A percentile compares a stretch with the other conserved stretches of the same genome.
phyloP scores from a whole-genome alignment of 441 rosid genomes.

The Populus trichocarpa region DNA sequence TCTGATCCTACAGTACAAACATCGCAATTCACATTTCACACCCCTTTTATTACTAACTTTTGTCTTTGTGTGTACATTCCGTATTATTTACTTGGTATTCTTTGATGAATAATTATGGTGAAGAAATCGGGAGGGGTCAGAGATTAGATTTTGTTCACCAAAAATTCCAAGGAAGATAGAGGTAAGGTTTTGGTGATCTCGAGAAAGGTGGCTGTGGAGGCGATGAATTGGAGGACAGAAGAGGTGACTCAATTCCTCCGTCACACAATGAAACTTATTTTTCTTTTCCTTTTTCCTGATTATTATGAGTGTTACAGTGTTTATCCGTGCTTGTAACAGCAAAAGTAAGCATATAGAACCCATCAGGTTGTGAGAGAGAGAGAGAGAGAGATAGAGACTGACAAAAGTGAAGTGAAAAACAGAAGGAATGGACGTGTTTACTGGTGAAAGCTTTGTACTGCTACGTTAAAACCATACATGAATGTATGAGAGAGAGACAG shows the following conservation, averaged over 20 bases:
- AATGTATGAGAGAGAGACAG: conserved; percentile 16
- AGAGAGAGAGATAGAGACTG: conserved; percentile 15
- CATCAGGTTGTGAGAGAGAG: neutral
- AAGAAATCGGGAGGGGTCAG: conserved; percentile 9
- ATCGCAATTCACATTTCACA: neutral
- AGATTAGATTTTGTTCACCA: conserved; percentile 15
- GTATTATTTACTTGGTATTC: too few relatives aligned
- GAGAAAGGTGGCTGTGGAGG: conserved; percentile 26
- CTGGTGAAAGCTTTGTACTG: conserved; percentile 30
- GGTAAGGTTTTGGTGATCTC: conserved; percentile 31
- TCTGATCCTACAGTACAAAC: conserved; percentile 24
- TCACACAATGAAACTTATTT: neutral
- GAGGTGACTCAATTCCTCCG: conserved; percentile 8
- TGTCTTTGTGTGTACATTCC: neutral
- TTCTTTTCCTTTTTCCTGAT: neutral
- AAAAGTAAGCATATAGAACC: neutral
- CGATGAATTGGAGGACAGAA: conserved; percentile 38
- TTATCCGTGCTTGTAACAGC: neutral
- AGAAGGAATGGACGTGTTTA: conserved; percentile 20
- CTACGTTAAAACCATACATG: conserved; percentile 24
- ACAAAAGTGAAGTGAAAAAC: conserved; percentile 31
- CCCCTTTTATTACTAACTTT: neutral
- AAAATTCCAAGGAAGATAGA: conserved; percentile 28
- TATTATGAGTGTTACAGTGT: neutral
- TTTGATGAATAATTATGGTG: neutral